Evolutionary conservation across 148 eudicot genomes (phyloP).

Genomic region (Salicornia ramosissima): DNA sequence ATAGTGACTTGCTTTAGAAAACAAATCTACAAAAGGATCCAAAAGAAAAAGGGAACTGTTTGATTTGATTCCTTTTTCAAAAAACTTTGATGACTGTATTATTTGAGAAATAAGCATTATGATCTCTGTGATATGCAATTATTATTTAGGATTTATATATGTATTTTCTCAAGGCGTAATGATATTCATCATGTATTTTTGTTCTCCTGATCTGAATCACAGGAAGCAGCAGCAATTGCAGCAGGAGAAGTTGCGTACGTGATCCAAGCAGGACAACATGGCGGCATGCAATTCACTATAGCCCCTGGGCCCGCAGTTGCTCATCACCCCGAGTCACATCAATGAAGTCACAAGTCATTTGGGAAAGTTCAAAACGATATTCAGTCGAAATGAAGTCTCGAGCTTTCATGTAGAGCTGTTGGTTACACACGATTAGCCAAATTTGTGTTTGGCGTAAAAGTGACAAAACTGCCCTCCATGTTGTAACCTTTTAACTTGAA

Average conservation of each 20-base stretch:
- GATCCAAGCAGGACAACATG: constrained; percentile 60
- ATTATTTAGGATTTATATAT: no score
- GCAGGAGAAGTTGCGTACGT: constrained; percentile 68
- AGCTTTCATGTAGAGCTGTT: constrained; percentile 19
- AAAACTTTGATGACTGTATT: no score
- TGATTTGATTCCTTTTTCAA: no score
- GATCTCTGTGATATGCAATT: no score
- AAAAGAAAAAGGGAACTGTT: no score
- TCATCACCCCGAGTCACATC: constrained; percentile 32
- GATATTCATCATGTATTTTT: neutral
- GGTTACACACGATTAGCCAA: constrained; percentile 12
- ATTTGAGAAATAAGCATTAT: no score
- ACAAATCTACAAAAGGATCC: no score
- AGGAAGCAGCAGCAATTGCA: constrained; percentile 75
- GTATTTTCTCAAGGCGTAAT: neutral
- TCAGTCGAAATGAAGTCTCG: neutral
- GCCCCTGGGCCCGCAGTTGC: constrained; percentile 41
- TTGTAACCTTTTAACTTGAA: constrained; percentile 5
- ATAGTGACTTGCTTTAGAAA: no score
- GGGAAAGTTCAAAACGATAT: neutral
- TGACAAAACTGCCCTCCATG: constrained; percentile 1
- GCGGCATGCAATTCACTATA: constrained; percentile 61
- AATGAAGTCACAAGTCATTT: neutral
- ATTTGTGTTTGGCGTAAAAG: constrained; percentile 17
- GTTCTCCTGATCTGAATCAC: neutral